phyloP scores from a whole-genome alignment of 139 green algal species.

The Microglena sp. region DNA sequence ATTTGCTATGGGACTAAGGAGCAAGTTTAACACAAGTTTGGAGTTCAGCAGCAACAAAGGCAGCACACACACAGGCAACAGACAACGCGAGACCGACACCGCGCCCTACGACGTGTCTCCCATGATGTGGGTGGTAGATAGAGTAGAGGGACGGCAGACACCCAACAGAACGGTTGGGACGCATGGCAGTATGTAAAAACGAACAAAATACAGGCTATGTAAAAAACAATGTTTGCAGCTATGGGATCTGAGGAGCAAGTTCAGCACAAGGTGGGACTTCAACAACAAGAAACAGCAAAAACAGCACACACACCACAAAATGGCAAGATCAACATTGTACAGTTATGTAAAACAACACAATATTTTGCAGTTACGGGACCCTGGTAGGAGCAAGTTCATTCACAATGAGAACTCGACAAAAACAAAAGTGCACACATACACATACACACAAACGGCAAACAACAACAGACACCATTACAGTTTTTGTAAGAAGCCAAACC shows the following conservation, averaged over 20 bases:
- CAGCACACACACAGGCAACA: background rate
- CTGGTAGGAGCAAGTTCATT: background rate
- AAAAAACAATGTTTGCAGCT: background rate
- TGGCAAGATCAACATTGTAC: background rate
- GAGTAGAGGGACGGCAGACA: no score
- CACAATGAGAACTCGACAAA: background rate
- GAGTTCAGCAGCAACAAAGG: background rate
- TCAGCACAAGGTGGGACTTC: no score
- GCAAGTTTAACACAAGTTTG: background rate
- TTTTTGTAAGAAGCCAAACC: no score
- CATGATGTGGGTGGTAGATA: no score
- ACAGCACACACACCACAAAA: no score
- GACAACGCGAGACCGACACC: background rate
- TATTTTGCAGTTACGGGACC: no score
- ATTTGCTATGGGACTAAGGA: no score
- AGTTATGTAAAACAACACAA: background rate
- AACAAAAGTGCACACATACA: background rate
- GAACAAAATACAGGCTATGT: background rate
- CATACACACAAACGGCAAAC: background rate
- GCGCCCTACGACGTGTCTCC: no score
- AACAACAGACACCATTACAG: no score
- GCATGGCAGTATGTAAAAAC: background rate
- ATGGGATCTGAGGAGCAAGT: no score
- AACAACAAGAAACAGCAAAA: no score
- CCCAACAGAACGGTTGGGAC: no score